Conservation (phyloP, 2,329 filamentous ascomycete genomes). For the Ceratocystis alfenasii region DNA sequence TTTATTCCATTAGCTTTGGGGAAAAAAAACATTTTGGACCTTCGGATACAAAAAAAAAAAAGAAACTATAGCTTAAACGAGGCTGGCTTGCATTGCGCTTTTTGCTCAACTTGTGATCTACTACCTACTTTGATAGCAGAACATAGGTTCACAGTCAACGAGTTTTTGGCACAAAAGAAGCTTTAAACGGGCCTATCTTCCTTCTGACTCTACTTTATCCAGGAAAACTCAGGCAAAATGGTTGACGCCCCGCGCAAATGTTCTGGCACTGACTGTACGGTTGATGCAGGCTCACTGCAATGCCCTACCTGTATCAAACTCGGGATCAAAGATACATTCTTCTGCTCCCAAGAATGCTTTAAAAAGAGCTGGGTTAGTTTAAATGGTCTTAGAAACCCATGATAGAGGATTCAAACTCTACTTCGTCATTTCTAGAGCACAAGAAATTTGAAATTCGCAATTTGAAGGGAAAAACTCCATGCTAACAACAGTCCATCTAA, state of each 20-base stretch:
- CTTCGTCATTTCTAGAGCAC: too few relatives aligned
- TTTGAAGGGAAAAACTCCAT: not conserved
- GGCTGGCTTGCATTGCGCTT: not conserved
- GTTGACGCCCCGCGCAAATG: slow-evolving; percentile 54
- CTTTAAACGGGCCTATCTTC: not conserved
- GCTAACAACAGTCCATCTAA: slow-evolving; percentile 6
- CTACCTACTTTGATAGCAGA: not conserved
- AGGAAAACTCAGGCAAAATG: slow-evolving; percentile 30
- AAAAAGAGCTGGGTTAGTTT: slow-evolving; percentile 88
- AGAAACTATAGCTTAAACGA: not conserved
- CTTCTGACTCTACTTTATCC: not conserved
- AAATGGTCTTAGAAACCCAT: not conserved
- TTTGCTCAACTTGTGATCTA: not conserved
- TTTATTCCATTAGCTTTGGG: not conserved
- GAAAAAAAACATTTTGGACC: not conserved
- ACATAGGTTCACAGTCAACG: not conserved
- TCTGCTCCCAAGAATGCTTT: slow-evolving; percentile 98
- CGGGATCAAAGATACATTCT: slow-evolving; percentile 78
- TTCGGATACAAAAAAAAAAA: not conserved
- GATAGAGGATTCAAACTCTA: not conserved
- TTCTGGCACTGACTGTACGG: slow-evolving; percentile 69
- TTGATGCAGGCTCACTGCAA: slow-evolving; percentile 74
- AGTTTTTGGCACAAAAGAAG: not conserved
- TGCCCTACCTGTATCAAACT: slow-evolving; percentile 92
- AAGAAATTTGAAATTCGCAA: too few relatives aligned